Evolutionary conservation across 305 asterid genomes (phyloP), one percentile per base, ranked within the genome.

Genomic region (Striga hermonthica): DNA sequence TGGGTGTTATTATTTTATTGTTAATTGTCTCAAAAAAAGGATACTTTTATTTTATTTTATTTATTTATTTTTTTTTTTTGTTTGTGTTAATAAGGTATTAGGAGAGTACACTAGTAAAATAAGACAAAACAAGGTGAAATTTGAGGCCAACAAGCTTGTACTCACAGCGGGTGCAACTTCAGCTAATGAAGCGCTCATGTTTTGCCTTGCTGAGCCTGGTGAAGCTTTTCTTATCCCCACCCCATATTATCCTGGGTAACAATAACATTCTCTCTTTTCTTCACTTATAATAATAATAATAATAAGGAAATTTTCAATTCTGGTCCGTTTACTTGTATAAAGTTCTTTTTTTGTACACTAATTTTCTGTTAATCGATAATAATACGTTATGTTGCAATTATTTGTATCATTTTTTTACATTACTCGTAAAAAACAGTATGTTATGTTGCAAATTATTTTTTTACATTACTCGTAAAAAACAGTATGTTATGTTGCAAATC

Each of bases 121-220:
- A 38, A 81, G 97, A 76, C 67, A 65, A 39, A 84, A 81, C 16
- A 84, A 76, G 72, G 96, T 86, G 7, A 79, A 47, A 59, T 84
- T 90, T 31, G 91, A 84, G 55, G 67, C 83, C 12, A 62, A 78
- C 65, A 90, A 88, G 60, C 87, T 90, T 9, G 96, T 90, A 54
- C 88, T 90, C 54, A 86, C 96, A 6, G 95, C 97, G 3, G 97
- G 97, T 55, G 77, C 96, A 40, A 90, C 97, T 9, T 84, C 92
- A 5, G 97, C 95, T 3, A 90, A 88, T 56, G 97, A 90, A 74
- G 84, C 76, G 15, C 82, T 90, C 73, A 86, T 86, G 77, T 90
- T 90, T 70, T 90, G 97, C 76, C 83, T 90, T 4, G 95, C 97
- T 28, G 86, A 84, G 62, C 90, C 87, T 1, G 96, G 97, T 22